Evolutionary conservation across 345 rosid genomes (phyloP), one percentile per base, ranked within the genome.

Genomic region (Salix caprea): DNA sequence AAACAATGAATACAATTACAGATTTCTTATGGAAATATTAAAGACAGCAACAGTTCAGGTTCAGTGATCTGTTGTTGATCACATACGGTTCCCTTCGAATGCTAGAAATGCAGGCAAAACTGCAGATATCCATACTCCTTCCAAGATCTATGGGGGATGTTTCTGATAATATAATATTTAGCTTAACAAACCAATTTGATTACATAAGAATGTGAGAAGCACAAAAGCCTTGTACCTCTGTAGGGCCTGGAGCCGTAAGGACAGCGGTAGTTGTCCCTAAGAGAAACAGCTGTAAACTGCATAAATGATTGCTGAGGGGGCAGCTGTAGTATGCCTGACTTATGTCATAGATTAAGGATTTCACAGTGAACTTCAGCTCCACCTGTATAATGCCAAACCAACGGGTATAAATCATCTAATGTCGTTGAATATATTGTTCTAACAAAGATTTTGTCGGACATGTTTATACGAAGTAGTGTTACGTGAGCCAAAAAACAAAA

Each of bases 311-410:
- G 32, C 72, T 67, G 36, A 85, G 36, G 36, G 85, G 72, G 72
- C 92, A 90, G 69, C 71, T 87, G 82, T 82, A 85, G 71, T 84
- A 80, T 0, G 94, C 89, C 61, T 74, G 77, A 46, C 62, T 81
- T 37, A 89, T 83, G 68, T 90, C 79, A 64, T 87, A 88, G 42
- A 77, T 54, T 6, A 85, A 48, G 65, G 86, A 86, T 6, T 77
- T 86, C 32, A 88, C 7, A 2, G 32, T 78, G 83, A 90, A 80
- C 32, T 80, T 82, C 80, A 90, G 48, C 70, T 88, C 79, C 50
- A 88, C 84, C 94, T 90, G 88, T 66, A 39, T 11, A 68, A 75
- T 56, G 39, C 56, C 66, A 61, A 77, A 60, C 48, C 24, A 69
- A 15, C 19, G 16, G 46, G 67, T 58, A 61, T 15, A 11, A 28